Evolutionary conservation across 2,329 filamentous ascomycete species (phyloP), one percentile per base, ranked within the genome.

Genomic region (Sporothrix variecibatus): DNA sequence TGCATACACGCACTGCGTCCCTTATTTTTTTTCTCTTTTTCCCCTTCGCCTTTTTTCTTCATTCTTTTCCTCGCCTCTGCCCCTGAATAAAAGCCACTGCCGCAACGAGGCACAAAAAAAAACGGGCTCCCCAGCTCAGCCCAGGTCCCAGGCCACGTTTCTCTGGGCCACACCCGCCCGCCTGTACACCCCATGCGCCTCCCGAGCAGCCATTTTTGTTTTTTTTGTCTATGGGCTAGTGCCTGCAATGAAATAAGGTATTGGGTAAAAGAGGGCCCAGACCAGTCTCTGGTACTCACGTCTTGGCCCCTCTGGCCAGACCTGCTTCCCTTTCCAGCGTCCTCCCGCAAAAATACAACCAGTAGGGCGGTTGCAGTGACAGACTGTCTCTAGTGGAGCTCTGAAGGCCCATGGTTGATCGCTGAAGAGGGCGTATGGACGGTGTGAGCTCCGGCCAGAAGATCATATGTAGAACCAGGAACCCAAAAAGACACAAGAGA

Each of bases 91-190:
- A 67, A 67, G 62, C 62, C 62, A 67, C 62, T 28, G 62, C 62
- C 62, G 62, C 38, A 46, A 46, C n/a, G 62, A 67, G 38, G 38
- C n/a, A 67, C 62, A 26, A 28, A 65, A 67, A 43, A 28, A 15
- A 7, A 43, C 60, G 62, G 20, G 62, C 40, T 23, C 23, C 38
- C 38, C 23, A 67, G 62, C 38, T 67, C 62, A 67, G 62, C 62
- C 62, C 62, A 64, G 31, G 28, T 62, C 15, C 60, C 11, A 46
- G 62, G 62, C 62, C 62, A 67, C 62, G 62, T 67, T 67, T 40
- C 17, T 23, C 62, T 46, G 62, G 62, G 34, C 62, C 62, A 67
- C 62, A 43, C 38, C n/a, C 23, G 38, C 38, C 62, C 62, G 23
- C 62, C 40, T 12, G 23, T 26, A 23, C 51, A 23, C 38, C 34